These are phyloP conservation scores for Chalciporus piperatus DNA, from an alignment of 768 basidiomycete species.

Conservation along the genomic window DNA sequence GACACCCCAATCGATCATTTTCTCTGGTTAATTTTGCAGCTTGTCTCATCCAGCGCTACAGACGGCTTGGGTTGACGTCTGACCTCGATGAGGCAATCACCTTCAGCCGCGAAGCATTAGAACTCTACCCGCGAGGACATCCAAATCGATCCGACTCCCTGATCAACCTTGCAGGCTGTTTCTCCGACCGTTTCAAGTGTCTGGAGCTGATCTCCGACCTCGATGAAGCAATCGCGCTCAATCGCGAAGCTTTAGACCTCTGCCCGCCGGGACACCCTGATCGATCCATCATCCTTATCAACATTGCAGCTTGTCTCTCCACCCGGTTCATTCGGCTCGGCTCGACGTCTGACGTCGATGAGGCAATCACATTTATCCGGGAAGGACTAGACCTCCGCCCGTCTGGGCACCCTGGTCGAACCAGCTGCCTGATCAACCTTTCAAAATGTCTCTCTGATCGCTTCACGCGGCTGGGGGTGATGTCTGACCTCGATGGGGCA, in stretches of 20 bases:
- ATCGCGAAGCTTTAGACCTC: not conserved
- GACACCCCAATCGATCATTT: not conserved
- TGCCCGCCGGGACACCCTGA: not conserved
- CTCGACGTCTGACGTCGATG: not conserved
- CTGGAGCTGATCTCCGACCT: not conserved
- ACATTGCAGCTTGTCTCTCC: not conserved
- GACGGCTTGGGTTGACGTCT: not conserved
- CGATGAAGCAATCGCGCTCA: not conserved
- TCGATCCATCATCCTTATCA: not conserved
- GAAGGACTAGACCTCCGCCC: conserved; percentile 1
- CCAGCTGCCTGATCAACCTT: conserved; percentile 11
- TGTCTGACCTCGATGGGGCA: not conserved
- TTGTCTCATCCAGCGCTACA: not conserved
- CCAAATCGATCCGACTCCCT: not conserved
- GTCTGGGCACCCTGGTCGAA: conserved; percentile 6
- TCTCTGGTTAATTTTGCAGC: not conserved
- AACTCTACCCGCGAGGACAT: not conserved
- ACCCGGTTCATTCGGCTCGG: not conserved
- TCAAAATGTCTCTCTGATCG: conserved; percentile 3
- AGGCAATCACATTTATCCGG: not conserved
- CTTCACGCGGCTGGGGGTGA: not conserved
- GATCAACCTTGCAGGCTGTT: not conserved
- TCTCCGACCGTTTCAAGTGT: not conserved
- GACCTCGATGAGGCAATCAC: not conserved
- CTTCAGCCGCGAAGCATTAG: not conserved